A percentile compares a stretch with the other conserved stretches of the same genome.
Conservation (phyloP, 2,329 filamentous ascomycete genomes). For the Alternaria sp. region DNA sequence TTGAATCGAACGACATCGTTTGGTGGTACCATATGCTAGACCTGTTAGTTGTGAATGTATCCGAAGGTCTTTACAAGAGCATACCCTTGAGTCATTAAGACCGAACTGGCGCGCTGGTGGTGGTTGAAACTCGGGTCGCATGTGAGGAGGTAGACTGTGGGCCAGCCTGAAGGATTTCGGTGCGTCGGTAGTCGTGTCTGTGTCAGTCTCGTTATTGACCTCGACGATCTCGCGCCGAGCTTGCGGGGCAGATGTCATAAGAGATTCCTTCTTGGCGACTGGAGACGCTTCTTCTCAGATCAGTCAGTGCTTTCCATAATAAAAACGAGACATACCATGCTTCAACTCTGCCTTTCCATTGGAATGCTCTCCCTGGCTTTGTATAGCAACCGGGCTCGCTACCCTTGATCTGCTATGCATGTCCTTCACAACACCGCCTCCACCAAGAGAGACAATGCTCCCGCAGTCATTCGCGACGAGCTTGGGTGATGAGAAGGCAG, state of each 20-base stretch:
- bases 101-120: neutral
- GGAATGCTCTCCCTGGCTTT: neutral
- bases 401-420: fast-evolving
- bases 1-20: neutral
- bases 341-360: neutral
- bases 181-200: neutral
- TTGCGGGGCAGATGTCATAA: neutral
- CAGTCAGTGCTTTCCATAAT: neutral
- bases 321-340: neutral
- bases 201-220: neutral
- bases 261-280: neutral
- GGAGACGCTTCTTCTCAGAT: neutral
- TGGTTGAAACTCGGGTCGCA: slow-evolving; percentile 12
- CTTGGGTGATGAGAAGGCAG: neutral
- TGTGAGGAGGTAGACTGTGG: slow-evolving; percentile 20
- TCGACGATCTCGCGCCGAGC: neutral
- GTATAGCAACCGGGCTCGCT: neutral
- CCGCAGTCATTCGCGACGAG: neutral
- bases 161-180: neutral
- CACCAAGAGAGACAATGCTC: neutral
- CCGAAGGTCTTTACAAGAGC: neutral
- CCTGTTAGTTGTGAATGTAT: neutral
- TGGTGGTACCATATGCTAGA: neutral
- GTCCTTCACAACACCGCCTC: neutral
- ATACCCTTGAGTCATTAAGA: slow-evolving; percentile 4